Conservation (phyloP, 306 rosid genomes). For the Citrullus amarus region DNA sequence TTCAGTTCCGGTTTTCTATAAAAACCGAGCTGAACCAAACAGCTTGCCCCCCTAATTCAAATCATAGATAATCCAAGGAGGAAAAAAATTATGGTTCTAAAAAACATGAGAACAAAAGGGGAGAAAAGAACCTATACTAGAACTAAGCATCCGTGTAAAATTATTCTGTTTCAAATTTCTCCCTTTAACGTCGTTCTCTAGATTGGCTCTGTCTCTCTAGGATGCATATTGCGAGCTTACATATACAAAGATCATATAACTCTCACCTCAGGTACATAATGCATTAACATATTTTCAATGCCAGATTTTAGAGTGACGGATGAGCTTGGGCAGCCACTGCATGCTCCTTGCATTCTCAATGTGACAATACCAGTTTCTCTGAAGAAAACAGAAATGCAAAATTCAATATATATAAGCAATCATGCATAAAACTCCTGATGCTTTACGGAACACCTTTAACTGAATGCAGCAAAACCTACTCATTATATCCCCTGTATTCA, state of each 20-base stretch:
- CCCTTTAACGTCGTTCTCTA: neutral
- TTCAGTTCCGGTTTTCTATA: too few species aligned
- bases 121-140: neutral
- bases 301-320: conserved; percentile 95
- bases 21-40: too few species aligned
- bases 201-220: too few species aligned
- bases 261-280: conserved; percentile 95
- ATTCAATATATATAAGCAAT: neutral
- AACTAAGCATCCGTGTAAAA: neutral
- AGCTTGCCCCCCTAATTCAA: too few species aligned
- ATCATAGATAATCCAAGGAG: neutral
- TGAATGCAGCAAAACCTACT: conserved; percentile 29
- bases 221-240: neutral
- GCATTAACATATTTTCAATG: conserved; percentile 97
- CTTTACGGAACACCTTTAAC: neutral
- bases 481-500: conserved; percentile 61
- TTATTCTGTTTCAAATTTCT: neutral
- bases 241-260: neutral
- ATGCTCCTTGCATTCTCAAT: conserved; percentile 93
- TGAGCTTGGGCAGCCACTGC: conserved; percentile 99
- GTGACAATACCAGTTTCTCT: conserved; percentile 86
- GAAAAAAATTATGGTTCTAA: neutral
- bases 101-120: neutral
- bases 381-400: neutral
- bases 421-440: neutral